These are phyloP conservation scores for Hypoxylon fragiforme DNA, from an alignment of 495 filamentous ascomycete species.

Conservation along the genomic window DNA sequence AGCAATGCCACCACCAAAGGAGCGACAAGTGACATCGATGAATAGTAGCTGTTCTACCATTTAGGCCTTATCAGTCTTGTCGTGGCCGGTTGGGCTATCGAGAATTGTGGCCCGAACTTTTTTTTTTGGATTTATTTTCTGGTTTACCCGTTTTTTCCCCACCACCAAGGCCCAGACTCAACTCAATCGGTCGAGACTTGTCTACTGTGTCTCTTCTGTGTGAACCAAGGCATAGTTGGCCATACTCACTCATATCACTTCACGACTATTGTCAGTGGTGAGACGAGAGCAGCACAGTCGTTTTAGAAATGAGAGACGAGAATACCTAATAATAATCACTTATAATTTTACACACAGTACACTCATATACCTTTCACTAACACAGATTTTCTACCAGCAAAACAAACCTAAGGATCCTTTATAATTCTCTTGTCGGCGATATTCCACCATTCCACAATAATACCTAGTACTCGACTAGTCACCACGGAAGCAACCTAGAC, in stretches of 20 bases:
- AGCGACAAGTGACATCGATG: slow-evolving; percentile 18
- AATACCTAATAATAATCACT: background rate
- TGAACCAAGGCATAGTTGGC: slow-evolving; percentile 1
- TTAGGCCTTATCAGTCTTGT: slow-evolving; percentile 29
- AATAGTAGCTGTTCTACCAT: slow-evolving; percentile 24
- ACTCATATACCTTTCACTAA: background rate
- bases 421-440: background rate
- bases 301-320: background rate
- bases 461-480: background rate
- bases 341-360: background rate
- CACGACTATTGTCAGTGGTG: background rate
- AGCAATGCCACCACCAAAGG: slow-evolving; percentile 21
- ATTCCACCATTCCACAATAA: background rate
- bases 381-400: background rate
- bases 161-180: slow-evolving; percentile 13
- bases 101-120: slow-evolving; percentile 36
- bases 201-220: background rate
- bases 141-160: slow-evolving; percentile 34
- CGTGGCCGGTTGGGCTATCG: slow-evolving; percentile 34
- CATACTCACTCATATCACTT: background rate
- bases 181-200: background rate
- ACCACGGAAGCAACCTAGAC: background rate
- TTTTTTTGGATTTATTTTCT: too few relatives aligned
- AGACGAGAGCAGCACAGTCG: slow-evolving; percentile 3
- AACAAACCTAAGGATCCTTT: background rate